Percentiles rank a stretch among this genome's conserved stretches.
These are phyloP conservation scores for Trichosanthes truncata DNA, from an alignment of 306 rosid genomes.

Conservation along the genomic window DNA sequence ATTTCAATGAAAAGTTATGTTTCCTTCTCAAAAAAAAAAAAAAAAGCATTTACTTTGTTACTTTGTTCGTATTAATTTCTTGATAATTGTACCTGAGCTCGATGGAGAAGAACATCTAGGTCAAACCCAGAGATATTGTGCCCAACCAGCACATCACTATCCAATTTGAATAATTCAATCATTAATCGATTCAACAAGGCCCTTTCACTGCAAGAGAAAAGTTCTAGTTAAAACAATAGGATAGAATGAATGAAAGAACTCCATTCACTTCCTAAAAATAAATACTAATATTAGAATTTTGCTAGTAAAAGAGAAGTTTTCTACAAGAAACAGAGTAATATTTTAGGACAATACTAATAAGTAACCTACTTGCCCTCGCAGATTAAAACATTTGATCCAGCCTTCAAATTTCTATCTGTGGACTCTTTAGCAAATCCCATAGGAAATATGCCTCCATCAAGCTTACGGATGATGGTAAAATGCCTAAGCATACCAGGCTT, in stretches of 20 bases:
- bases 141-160: constrained; percentile 88
- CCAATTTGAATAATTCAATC: constrained; percentile 75
- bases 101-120: constrained; percentile 85
- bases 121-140: constrained; percentile 95
- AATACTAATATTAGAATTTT: background rate
- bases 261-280: background rate
- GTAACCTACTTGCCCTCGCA: constrained; percentile 63
- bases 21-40: background rate
- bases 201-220: constrained; percentile 68
- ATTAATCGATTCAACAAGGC: constrained; percentile 77
- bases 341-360: constrained; percentile 4
- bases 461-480: constrained; percentile 89
- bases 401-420: constrained; percentile 55
- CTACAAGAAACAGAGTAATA: constrained; percentile 20
- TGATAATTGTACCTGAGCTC: constrained; percentile 69
- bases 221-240: background rate
- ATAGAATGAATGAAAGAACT: no score
- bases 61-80: background rate
- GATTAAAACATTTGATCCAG: constrained; percentile 62
- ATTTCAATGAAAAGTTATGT: background rate
- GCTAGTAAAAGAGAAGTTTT: background rate
- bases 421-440: constrained; percentile 71
- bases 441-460: constrained; percentile 82
- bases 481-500: constrained; percentile 72
- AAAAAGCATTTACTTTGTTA: background rate